phyloP scores from a whole-genome alignment of 1,284 basidiomycete genomes.

The Leucoagaricus sp. region DNA sequence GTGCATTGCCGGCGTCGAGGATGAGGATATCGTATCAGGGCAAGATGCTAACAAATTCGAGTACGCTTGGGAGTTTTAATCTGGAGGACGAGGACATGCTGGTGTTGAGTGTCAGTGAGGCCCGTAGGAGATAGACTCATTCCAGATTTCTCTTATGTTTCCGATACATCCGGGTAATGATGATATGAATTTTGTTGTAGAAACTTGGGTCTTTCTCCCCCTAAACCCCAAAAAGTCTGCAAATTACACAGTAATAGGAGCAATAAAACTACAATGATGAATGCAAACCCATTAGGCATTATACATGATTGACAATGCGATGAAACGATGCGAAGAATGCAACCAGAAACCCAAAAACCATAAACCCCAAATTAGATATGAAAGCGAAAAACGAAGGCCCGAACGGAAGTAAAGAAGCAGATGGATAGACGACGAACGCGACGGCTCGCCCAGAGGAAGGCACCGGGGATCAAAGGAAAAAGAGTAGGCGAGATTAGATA shows the following conservation, averaged over 20 bases:
- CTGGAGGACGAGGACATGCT: constrained; percentile 87
- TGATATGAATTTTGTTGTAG: not conserved
- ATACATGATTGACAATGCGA: not conserved
- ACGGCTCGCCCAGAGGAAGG: not conserved
- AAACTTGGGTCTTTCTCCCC: constrained; percentile 22
- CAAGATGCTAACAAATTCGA: constrained; percentile 85
- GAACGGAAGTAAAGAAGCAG: not conserved
- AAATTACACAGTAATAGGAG: not conserved
- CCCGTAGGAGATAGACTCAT: constrained; percentile 62
- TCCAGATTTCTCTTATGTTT: not conserved
- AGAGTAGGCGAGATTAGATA: no score
- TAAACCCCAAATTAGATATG: constrained; percentile 1
- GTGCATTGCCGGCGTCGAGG: constrained; percentile 73
- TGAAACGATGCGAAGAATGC: not conserved
- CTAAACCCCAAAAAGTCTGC: constrained; percentile 13
- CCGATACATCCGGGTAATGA: not conserved
- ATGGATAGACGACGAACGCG: constrained; percentile 13
- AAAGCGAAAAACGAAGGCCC: not conserved
- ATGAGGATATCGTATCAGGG: constrained; percentile 78
- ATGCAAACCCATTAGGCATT: not conserved
- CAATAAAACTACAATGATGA: not conserved
- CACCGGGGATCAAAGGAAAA: not conserved
- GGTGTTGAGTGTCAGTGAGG: constrained; percentile 73
- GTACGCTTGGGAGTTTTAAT: constrained; percentile 84
- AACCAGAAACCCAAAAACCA: constrained; percentile 2